phyloP scores from a whole-genome alignment of 2,329 filamentous ascomycete species.

The Fusarium anguioides region DNA sequence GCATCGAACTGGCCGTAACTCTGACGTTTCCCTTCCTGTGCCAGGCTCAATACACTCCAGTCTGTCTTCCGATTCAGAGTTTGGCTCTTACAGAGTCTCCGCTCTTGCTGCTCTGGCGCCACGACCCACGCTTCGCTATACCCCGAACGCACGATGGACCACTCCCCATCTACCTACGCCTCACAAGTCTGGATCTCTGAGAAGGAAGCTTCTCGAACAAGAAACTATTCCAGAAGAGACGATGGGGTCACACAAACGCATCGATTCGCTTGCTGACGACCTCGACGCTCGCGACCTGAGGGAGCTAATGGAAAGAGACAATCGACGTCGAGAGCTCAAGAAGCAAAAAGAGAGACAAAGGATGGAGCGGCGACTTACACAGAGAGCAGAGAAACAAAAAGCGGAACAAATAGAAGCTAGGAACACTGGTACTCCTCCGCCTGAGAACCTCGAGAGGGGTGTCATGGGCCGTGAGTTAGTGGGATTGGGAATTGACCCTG shows the following conservation, averaged over 20 bases:
- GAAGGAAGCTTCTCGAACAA: constrained; percentile 62
- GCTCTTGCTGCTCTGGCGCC: constrained; percentile 84
- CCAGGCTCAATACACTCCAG: constrained; percentile 81
- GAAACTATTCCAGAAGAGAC: constrained; percentile 70
- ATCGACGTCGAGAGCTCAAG: constrained; percentile 81
- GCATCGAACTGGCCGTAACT: constrained; percentile 70
- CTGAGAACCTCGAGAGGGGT: constrained; percentile 68
- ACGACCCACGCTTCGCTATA: constrained; percentile 82
- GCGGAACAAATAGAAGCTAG: constrained; percentile 67
- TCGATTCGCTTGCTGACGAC: constrained; percentile 82
- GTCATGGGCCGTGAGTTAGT: constrained; percentile 68
- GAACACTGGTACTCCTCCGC: constrained; percentile 62
- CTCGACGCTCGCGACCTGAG: constrained; percentile 86
- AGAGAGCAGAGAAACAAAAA: constrained; percentile 74
- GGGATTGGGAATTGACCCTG: constrained; percentile 67
- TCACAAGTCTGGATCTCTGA: constrained; percentile 61
- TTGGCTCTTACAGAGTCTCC: constrained; percentile 80
- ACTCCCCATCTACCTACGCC: constrained; percentile 59
- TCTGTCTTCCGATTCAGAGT: constrained; percentile 79
- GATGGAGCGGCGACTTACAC: constrained; percentile 71
- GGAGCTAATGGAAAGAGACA: constrained; percentile 90
- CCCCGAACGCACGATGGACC: constrained; percentile 70
- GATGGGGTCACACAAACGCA: constrained; percentile 69
- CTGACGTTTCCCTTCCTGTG: constrained; percentile 79
- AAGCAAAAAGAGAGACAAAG: constrained; percentile 74